Base-by-base conservation (phyloP, 805 yeast species). In the Monosporozyma solicola region DNA sequence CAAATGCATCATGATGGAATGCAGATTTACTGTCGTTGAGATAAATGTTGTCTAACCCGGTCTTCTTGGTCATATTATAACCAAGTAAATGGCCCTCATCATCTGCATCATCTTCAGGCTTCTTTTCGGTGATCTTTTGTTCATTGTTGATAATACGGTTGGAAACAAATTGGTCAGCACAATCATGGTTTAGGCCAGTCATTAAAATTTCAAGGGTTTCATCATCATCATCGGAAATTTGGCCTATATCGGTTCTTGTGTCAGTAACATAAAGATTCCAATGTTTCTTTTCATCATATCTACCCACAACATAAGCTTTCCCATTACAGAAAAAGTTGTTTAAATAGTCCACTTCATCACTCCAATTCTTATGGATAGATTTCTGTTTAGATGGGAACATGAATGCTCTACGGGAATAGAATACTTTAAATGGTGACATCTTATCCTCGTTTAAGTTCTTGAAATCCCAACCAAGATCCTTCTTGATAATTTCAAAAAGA, bases 331-430 rank as follows among this genome's bases (percentile, higher is more conserved):
- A 92, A 64, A 75, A 80, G 52, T 75, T 67, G 72, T 87, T 82
- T 64, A 92, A 78, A 62, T 79, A 80, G 20, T 71, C 69, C 20
- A 90, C 85, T 66, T 92, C 99, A 64, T 80, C 82, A 41, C 77
- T 74, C 99, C 99, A 92, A 61, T 82, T 83, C 54, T 79, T 79
- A 68, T 92, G 98, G 50, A 95, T 83, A 54, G 82, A 80, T 48
- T 77, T 74, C 72, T 92, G 99, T 63, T 78, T 82, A 44, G 83
- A 81, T 9, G 98, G 99, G 68, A 90, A 92, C 92, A 92, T 84
- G 70, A 91, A 91, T 39, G 89, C 79, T 68, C 96, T 82, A 67
- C 97, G 80, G 4, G 97, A 89, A 70, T 94, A 92, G 62, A 92
- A 90, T 5, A 89, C 82, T 59, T 85, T 79, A 69, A 77, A 79